Percentiles rank a stretch among this genome's conserved stretches.
phyloP scores from a whole-genome alignment of 108 stramenopile species.

The Cyclotella sp. region DNA sequence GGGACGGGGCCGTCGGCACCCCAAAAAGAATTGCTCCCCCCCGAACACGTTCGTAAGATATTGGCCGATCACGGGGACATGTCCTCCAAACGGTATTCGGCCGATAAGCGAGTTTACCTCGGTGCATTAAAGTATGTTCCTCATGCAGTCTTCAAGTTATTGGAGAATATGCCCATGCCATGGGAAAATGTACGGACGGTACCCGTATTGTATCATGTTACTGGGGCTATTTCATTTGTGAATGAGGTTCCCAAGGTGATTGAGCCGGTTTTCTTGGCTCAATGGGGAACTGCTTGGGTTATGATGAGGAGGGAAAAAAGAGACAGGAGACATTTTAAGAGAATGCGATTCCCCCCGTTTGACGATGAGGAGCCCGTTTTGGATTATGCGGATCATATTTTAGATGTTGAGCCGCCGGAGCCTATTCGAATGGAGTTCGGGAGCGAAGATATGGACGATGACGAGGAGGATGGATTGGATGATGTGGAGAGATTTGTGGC shows the following conservation, averaged over 20 bases:
- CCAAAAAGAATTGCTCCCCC: constrained; percentile 91
- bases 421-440: constrained; percentile 88
- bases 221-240: constrained; percentile 98
- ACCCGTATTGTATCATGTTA: constrained; percentile 97
- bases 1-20: constrained; percentile 62
- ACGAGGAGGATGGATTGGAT: constrained; percentile 71
- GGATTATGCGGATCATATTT: constrained; percentile 98
- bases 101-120: constrained; percentile 97
- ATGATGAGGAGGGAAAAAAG: constrained; percentile 99
- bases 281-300: constrained; percentile 99
- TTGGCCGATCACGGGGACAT: constrained; percentile 99
- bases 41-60: constrained; percentile 97
- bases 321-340: constrained; percentile 98
- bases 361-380: constrained; percentile 99
- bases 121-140: constrained; percentile 99
- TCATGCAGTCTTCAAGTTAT: constrained; percentile 97
- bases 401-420: constrained; percentile 97
- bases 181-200: constrained; percentile 95
- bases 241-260: constrained; percentile 98
- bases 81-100: constrained; percentile 95
- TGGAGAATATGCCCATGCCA: constrained; percentile 99
- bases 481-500: constrained; percentile 58
- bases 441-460: constrained; percentile 65
- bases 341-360: constrained; percentile 99
- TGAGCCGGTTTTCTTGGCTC: constrained; percentile 98